Conservation (phyloP, 306 rosid genomes). For the Sicyos edulis region DNA sequence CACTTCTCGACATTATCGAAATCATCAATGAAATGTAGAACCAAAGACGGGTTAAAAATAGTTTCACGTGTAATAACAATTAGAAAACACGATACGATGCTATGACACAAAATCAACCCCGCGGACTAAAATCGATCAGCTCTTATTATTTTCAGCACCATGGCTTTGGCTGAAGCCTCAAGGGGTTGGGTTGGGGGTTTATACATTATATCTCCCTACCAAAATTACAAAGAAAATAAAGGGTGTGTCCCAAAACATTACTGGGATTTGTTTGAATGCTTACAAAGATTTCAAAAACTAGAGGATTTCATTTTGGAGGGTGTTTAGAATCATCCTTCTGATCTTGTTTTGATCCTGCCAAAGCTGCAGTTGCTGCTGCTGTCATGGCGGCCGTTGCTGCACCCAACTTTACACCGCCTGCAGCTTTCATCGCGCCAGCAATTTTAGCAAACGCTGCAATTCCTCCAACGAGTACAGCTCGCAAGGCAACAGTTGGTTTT, state of each 20-base stretch:
- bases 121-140: background rate
- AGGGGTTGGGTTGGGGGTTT: background rate
- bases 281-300: background rate
- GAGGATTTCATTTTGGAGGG: constrained; percentile 22
- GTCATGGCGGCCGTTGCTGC: constrained; percentile 77
- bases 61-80: no score
- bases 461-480: constrained; percentile 82
- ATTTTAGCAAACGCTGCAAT: constrained; percentile 79
- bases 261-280: constrained; percentile 12
- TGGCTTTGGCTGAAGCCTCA: constrained; percentile 3
- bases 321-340: constrained; percentile 42
- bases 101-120: background rate
- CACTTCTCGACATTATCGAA: background rate
- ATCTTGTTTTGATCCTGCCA: constrained; percentile 63
- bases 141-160: background rate
- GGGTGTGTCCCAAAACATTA: background rate
- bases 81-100: no score
- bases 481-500: constrained; percentile 78
- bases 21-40: background rate
- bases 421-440: constrained; percentile 74
- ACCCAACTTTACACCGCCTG: constrained; percentile 74
- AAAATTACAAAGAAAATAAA: background rate
- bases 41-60: no score
- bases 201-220: constrained; percentile 11
- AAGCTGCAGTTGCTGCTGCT: constrained; percentile 78